Base-by-base conservation (phyloP, 441 rosid genomes). In the Pelargonium australe region DNA sequence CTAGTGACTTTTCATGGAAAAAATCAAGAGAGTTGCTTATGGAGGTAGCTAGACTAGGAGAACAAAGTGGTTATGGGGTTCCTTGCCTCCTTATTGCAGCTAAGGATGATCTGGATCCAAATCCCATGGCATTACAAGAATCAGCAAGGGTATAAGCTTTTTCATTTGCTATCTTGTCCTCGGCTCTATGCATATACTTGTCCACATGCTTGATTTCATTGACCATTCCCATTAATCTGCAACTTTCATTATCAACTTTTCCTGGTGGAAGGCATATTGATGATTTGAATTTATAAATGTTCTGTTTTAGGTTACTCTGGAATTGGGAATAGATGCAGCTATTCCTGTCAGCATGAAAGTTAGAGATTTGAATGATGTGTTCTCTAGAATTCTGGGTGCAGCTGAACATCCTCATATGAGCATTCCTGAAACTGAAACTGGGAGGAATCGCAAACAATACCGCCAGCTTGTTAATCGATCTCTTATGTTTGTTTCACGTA, bases 61-160 rank as follows among this genome's bases (percentile, higher is more conserved):
- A 89, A 76, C 73, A 80, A 60, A 85, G 79, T 23, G 85, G 89
- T 57, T 71, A 80, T 61, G 87, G 81, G 67, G 85, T 78, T 62
- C 95, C 95, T 5, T 89, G 91, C 79, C 83, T 86, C 44, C 85
- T 89, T 57, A 77, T 89, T 64, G 89, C 95, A 1, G 88, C 95
- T 2, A 89, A 89, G 77, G 91, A 86, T 79, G 95, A 88, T 79
- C 74, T 86, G 72, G 84, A 81, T 72, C 81, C 95, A 41, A 78
- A 77, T 80, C 82, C 83, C 51, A 82, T 85, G 84, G 77, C 87
- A 47, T 83, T 84, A 68, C 88, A 84, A 71, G 86, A 85, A 73
- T 79, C 91, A 63, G 87, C 88, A 63, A 79, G 85, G 84, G 95
- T 86, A 79, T n/a, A 41, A 63, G 37, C 68, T 66, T 61, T 68